Base-by-base conservation (phyloP, 2,329 filamentous ascomycete species). In the Emmonsiellopsis sp. region DNA sequence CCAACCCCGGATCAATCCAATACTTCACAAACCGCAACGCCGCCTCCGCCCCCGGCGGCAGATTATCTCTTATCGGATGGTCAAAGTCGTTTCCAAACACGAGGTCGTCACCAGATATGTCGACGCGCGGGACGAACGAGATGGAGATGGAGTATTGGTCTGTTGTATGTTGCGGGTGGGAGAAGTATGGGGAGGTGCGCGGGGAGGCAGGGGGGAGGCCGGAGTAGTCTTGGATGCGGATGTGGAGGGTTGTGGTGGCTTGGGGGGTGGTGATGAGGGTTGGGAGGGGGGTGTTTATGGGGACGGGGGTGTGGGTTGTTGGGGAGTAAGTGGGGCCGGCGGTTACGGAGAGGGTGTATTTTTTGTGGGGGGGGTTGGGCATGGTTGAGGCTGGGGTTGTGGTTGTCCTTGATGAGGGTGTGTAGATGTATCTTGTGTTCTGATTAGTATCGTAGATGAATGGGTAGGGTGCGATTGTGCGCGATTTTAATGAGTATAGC, bases 41-140 rank as follows among this genome's bases (percentile, higher is more conserved):
- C 8, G 88, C 85, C 65, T 82, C 83, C 70, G 95, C 95, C 0
- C 92, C 90, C 0, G 89, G 88, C 0, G 93, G 92, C 1, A 98
- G 76, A 13, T 84, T 81, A 66, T 95, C 86, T 32, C 89, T 82
- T 61, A 98, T 93, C 0, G 93, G 89, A 50, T 87, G 82, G 65
- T 95, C 91, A 67, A 97, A 96, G 75, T 96, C 90, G 68, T 97
- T 97, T 42, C 92, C 93, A 62, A 95, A 95, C 52, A 96, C 83
- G 2, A 98, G 76, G 57, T 94, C 84, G 30, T 80, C 70, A 44
- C 82, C 89, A 2, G 77, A 76, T 54, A 95, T 83, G 37, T 70
- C 70, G 32, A 73, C 62, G 62, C 87, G 88, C n/a, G 86, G 88
- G 0, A 80, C 83, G 68, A 96, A 88, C 45, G 81, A 79, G 65